Conservation (phyloP, 306 rosid species). For the Prunus mira region DNA sequence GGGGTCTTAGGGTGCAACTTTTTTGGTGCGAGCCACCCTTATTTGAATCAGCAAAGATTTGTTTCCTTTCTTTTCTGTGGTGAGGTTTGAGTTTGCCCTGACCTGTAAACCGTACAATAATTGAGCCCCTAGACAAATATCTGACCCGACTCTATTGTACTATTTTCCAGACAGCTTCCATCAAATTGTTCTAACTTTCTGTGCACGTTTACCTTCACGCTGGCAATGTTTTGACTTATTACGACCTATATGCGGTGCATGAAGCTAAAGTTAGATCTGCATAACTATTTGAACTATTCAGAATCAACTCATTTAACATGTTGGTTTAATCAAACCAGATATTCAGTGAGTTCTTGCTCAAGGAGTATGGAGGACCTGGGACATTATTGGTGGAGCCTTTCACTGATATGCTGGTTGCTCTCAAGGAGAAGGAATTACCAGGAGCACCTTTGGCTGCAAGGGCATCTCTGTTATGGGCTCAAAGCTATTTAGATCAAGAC, state of each 20-base stretch:
- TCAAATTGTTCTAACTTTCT: slow-evolving; percentile 31
- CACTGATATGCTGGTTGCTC: slow-evolving; percentile 44
- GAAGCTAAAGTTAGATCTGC: slow-evolving; percentile 27
- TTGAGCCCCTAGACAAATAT: slow-evolving; percentile 29
- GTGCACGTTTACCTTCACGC: slow-evolving; percentile 40
- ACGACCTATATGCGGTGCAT: slow-evolving; percentile 30
- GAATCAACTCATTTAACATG: slow-evolving; percentile 17
- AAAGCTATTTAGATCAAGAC: slow-evolving; percentile 52
- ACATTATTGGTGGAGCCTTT: slow-evolving; percentile 62
- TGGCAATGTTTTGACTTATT: slow-evolving; percentile 43
- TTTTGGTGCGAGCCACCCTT: neutral
- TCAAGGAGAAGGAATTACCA: slow-evolving; percentile 39
- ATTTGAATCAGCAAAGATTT: slow-evolving; percentile 13
- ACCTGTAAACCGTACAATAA: slow-evolving; percentile 29
- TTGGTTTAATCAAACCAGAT: slow-evolving; percentile 38
- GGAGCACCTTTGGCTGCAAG: slow-evolving; percentile 60
- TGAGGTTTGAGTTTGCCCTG: slow-evolving; percentile 16
- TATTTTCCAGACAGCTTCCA: slow-evolving; percentile 36
- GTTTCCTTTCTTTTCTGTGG: slow-evolving; percentile 14
- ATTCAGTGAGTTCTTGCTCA: slow-evolving; percentile 51
- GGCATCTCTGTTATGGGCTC: slow-evolving; percentile 66
- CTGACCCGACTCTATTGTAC: slow-evolving; percentile 16
- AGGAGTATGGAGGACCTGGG: slow-evolving; percentile 51
- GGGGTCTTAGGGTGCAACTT: neutral
- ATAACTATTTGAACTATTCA: slow-evolving; percentile 26